Conservation (phyloP, 306 rosid species). For the Glycine soja region DNA sequence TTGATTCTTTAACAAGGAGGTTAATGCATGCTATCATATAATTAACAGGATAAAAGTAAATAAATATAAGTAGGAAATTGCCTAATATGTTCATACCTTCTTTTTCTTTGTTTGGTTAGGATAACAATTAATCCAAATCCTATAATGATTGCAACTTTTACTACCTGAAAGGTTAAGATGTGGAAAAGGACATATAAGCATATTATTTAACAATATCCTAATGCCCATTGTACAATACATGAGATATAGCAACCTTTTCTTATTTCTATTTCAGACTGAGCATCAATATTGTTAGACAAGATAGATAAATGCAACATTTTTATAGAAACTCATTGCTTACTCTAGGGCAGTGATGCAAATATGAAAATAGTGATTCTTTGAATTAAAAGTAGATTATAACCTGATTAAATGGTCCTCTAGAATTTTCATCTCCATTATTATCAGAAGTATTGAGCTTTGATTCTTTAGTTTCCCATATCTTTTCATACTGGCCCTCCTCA, state of each 20-base stretch:
- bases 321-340: neutral
- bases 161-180: slow-evolving; percentile 57
- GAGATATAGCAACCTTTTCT: neutral
- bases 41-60: neutral
- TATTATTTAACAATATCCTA: slow-evolving; percentile 11
- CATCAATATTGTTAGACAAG: neutral
- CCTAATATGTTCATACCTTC: slow-evolving; percentile 48
- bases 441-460: slow-evolving; percentile 49
- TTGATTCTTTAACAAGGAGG: slow-evolving; percentile 8
- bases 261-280: slow-evolving; percentile 4
- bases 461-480: slow-evolving; percentile 40
- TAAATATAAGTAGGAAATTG: slow-evolving; percentile 14
- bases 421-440: slow-evolving; percentile 56
- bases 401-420: slow-evolving; percentile 66
- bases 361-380: neutral
- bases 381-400: slow-evolving; percentile 44
- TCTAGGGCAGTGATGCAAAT: neutral
- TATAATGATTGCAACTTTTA: slow-evolving; percentile 72
- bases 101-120: slow-evolving; percentile 70
- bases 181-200: slow-evolving; percentile 19
- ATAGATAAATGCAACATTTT: slow-evolving; percentile 11
- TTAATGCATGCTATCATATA: slow-evolving; percentile 32
- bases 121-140: slow-evolving; percentile 91
- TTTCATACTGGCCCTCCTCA: slow-evolving; percentile 46
- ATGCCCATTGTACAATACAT: neutral